These are phyloP conservation scores for Blastomyces silverae DNA, from an alignment of 2,329 filamentous ascomycete species.

Conservation along the genomic window DNA sequence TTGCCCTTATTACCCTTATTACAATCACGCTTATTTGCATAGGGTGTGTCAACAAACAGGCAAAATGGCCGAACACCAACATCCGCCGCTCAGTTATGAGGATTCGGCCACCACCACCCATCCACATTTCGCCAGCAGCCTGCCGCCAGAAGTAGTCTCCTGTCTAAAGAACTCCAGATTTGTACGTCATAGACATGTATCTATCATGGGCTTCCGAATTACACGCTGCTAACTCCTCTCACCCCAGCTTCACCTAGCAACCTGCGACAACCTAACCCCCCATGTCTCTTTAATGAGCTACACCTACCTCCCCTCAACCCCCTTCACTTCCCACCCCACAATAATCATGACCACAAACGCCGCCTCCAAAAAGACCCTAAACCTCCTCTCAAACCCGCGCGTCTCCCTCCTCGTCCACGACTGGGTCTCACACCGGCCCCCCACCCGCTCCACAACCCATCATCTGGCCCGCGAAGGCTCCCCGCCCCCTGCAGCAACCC, in stretches of 20 bases:
- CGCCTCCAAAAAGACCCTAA: slow-evolving; percentile 63
- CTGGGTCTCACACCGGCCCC: slow-evolving; percentile 90
- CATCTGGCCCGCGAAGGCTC: slow-evolving; percentile 55
- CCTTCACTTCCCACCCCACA: slow-evolving; percentile 68
- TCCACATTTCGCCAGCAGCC: slow-evolving; percentile 59
- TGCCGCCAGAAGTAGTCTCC: slow-evolving; percentile 79
- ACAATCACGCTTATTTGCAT: not conserved
- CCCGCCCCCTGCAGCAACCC: slow-evolving; percentile 54
- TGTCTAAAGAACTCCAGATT: slow-evolving; percentile 94
- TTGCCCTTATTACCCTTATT: not conserved
- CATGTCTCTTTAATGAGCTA: slow-evolving; percentile 99
- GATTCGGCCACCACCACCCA: slow-evolving; percentile 66
- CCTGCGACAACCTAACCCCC: slow-evolving; percentile 72
- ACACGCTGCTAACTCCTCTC: slow-evolving; percentile 12
- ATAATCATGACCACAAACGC: slow-evolving; percentile 91
- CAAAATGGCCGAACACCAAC: slow-evolving; percentile 43
- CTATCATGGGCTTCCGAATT: slow-evolving; percentile 15
- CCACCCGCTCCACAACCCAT: slow-evolving; percentile 55
- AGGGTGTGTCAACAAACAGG: not conserved
- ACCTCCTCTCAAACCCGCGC: slow-evolving; percentile 74
- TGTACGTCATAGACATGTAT: slow-evolving; percentile 48
- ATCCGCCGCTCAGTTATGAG: slow-evolving; percentile 67
- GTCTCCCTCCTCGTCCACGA: slow-evolving; percentile 96
- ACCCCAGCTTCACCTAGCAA: slow-evolving; percentile 82
- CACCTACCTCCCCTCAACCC: slow-evolving; percentile 81